Evolutionary conservation across 2,329 filamentous ascomycete species (phyloP), one percentile per base, ranked within the genome.

Genomic region (Aureobasidium sp.): DNA sequence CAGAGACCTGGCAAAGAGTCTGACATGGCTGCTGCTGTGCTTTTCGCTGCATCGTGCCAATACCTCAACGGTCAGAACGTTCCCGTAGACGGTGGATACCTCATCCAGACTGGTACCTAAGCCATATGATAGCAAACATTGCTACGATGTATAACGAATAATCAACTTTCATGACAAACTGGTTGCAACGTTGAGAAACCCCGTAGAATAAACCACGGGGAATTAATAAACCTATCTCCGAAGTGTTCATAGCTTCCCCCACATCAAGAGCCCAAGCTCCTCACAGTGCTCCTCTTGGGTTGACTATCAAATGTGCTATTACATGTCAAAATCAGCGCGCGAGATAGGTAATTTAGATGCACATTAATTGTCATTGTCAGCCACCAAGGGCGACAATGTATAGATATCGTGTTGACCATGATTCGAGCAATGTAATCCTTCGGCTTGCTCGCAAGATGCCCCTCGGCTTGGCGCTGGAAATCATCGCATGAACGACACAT

Each of bases 51-150:
- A n/a, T 13, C 21, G 5, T 30, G 27, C 27, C 45, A 48, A 27
- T 81, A 80, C 64, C 68, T 81, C 16, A 81, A 82, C 63, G 79
- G 79, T 0, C 74, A 77, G 69, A 77, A 74, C 1, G 70, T 82
- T 25, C 74, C 77, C 1, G 79, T 84, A 3, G 81, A 84, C 68
- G 82, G 82, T 9, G 82, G 81, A 0, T 84, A 83, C 65, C 74
- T 75, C 5, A 66, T 81, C 29, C 66, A 70, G 30, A 70, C 73
- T 59, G 76, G 76, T 34, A 41, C 44, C 34, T 62, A 50, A 42
- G 39, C 50, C 21, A 21, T 10, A 42, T 27, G 5, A 1, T 3
- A 32, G 9, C 32, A 53, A 25, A 27, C 21, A 30, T 16, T 8
- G 29, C 8, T 36, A 57, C 41, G 39, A 44, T 27, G 11, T 25